Evolutionary conservation across 2,329 filamentous ascomycete species (phyloP).

Genomic region (Colletotrichum zoysiae): DNA sequence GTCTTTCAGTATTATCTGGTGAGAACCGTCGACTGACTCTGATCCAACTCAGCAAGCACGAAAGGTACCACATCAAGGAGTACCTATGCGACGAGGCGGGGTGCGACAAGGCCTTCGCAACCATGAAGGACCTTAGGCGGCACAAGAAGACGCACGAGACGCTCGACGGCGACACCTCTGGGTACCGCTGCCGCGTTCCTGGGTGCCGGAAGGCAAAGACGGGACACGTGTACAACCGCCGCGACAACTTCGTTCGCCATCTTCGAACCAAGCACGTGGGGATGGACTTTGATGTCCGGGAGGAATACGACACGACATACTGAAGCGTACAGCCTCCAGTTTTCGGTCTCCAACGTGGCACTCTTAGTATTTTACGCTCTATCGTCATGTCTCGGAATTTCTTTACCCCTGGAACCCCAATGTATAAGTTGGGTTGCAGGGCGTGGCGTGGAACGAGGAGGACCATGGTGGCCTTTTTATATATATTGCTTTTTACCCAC

Average conservation of each 20-base stretch:
- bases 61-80: constrained; percentile 45
- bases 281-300: constrained; percentile 37
- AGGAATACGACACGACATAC: constrained; percentile 28
- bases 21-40: constrained; percentile 20
- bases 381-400: neutral
- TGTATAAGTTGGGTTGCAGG: neutral
- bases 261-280: constrained; percentile 44
- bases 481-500: too few relatives aligned
- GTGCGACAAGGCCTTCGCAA: constrained; percentile 45
- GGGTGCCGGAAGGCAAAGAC: constrained; percentile 46
- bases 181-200: constrained; percentile 45
- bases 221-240: constrained; percentile 47
- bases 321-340: constrained; percentile 10
- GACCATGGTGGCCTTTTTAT: neutral
- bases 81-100: constrained; percentile 40
- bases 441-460: neutral
- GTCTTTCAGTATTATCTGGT: neutral
- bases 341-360: neutral
- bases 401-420: neutral
- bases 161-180: constrained; percentile 40
- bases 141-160: constrained; percentile 43
- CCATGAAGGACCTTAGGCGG: constrained; percentile 47
- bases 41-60: constrained; percentile 41
- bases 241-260: constrained; percentile 47
- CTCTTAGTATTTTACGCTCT: too few relatives aligned